phyloP scores from a whole-genome alignment of 345 rosid species.

The Ceriops tagal region DNA sequence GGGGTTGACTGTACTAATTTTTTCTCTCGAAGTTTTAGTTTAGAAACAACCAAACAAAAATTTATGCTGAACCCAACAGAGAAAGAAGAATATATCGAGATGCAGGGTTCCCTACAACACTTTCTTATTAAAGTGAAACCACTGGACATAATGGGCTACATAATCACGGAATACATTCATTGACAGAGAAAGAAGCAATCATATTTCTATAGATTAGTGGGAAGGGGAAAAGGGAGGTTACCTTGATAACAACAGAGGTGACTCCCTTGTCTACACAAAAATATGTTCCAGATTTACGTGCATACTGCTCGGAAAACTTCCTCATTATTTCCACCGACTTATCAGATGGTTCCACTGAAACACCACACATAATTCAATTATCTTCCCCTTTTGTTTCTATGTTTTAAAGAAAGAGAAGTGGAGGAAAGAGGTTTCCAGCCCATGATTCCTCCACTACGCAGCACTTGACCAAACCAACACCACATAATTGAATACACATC shows the following conservation, averaged over 20 bases:
- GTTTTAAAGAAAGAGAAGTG: too few relatives aligned
- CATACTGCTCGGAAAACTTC: constrained; percentile 98
- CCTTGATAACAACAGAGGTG: constrained; percentile 95
- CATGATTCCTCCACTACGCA: too few relatives aligned
- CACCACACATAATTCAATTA: not conserved
- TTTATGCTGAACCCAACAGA: not conserved
- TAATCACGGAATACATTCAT: too few relatives aligned
- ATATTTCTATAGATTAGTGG: not conserved
- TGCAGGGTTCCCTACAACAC: too few relatives aligned
- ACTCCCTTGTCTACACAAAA: constrained; percentile 93
- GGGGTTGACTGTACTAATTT: too few relatives aligned
- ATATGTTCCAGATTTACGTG: constrained; percentile 85
- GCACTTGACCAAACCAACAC: too few relatives aligned
- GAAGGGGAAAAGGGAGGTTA: constrained; percentile 7
- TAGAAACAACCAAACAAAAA: not conserved
- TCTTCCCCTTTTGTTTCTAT: too few relatives aligned
- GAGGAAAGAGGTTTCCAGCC: too few relatives aligned
- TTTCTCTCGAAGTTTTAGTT: not conserved
- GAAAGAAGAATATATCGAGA: not conserved
- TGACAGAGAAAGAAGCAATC: too few relatives aligned
- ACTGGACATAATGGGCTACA: too few relatives aligned
- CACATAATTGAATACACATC: not conserved
- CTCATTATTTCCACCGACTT: constrained; percentile 92
- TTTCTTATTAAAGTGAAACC: too few relatives aligned
- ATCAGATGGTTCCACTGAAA: constrained; percentile 75